These are phyloP conservation scores for Porphyrellus cyaneotinctus DNA, from an alignment of 768 basidiomycete genomes.

Conservation along the genomic window DNA sequence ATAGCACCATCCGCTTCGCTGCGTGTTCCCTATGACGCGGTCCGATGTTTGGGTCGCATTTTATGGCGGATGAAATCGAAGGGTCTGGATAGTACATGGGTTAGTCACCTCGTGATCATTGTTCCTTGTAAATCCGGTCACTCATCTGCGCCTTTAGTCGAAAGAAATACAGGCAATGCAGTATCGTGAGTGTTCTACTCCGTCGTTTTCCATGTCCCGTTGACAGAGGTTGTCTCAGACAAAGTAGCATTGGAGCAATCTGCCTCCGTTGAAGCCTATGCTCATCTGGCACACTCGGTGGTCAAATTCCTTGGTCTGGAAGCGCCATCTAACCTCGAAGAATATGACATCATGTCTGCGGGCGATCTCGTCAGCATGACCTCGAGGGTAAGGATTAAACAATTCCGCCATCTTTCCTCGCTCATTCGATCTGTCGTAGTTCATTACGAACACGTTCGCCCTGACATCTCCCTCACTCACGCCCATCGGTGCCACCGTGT, in stretches of 20 bases:
- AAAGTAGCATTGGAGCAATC: constrained; percentile 46
- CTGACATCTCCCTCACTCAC: constrained; percentile 72
- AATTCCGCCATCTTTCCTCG: background rate
- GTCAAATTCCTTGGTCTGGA: constrained; percentile 64
- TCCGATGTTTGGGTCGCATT: constrained; percentile 74
- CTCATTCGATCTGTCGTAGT: constrained; percentile 43
- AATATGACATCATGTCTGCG: constrained; percentile 53
- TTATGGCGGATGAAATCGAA: constrained; percentile 60
- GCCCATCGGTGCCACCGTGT: constrained; percentile 81
- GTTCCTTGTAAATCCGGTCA: background rate
- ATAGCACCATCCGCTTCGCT: constrained; percentile 45
- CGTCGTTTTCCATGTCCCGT: background rate
- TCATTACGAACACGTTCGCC: constrained; percentile 88
- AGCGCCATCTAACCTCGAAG: constrained; percentile 54
- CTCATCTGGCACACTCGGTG: constrained; percentile 69
- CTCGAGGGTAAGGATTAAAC: constrained; percentile 51
- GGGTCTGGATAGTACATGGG: constrained; percentile 55
- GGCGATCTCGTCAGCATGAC: constrained; percentile 66
- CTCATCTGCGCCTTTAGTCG: constrained; percentile 37
- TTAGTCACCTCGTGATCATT: constrained; percentile 30
- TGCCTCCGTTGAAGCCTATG: constrained; percentile 50
- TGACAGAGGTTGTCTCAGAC: constrained; percentile 39
- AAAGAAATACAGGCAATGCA: constrained; percentile 66
- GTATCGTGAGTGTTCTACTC: constrained; percentile 53
- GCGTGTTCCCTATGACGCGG: constrained; percentile 67